Evolutionary conservation across 2,329 filamentous ascomycete genomes (phyloP).

Genomic region (Trichoderma harzianum): DNA sequence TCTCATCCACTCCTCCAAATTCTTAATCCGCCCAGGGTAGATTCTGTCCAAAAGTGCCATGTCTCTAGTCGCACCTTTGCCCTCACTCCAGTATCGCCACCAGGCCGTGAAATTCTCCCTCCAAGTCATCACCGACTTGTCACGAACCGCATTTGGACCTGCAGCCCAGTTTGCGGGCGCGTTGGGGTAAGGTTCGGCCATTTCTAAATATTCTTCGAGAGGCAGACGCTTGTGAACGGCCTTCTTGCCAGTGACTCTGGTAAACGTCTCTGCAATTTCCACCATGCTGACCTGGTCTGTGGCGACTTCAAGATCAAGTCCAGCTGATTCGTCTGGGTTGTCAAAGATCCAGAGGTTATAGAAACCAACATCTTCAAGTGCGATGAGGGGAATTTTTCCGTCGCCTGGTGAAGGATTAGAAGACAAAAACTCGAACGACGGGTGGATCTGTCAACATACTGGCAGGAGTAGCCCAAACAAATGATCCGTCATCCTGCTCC

Average conservation of each 20-base stretch:
- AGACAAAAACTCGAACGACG: rapidly evolving
- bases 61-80: neutral
- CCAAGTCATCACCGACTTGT: neutral
- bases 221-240: neutral
- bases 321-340: neutral
- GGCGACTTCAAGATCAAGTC: neutral
- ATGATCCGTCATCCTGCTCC: neutral
- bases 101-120: neutral
- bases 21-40: neutral
- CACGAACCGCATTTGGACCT: neutral
- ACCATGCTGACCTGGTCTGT: neutral
- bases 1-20: neutral
- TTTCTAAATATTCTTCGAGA: neutral
- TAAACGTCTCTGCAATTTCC: neutral
- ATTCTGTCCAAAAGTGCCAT: neutral
- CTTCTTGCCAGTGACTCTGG: neutral
- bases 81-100: neutral
- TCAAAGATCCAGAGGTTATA: neutral
- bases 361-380: neutral
- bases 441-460: neutral
- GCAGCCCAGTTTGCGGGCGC: neutral
- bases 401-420: neutral
- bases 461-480: neutral
- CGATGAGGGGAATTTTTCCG: neutral
- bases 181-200: neutral